Evolutionary conservation across 768 basidiomycete species (phyloP).

Genomic region (Leccinum subgranulosum): DNA sequence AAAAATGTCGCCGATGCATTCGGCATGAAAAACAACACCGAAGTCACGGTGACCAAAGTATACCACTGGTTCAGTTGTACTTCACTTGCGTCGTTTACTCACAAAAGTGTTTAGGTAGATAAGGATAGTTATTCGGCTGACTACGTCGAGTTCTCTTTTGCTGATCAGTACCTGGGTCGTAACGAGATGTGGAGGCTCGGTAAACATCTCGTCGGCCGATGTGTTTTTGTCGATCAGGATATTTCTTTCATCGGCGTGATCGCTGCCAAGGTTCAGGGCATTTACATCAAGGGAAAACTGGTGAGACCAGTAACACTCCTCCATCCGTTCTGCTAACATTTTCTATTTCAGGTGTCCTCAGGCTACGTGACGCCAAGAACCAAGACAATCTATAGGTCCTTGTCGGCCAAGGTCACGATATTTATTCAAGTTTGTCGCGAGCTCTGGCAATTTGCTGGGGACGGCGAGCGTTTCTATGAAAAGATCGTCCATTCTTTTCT

Average conservation of each 20-base stretch:
- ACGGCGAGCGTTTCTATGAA: slow-evolving; percentile 93
- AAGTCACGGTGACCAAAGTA: slow-evolving; percentile 73
- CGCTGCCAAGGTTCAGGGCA: slow-evolving; percentile 75
- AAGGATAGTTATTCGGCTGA: slow-evolving; percentile 60
- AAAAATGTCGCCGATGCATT: slow-evolving; percentile 71
- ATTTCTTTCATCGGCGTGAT: slow-evolving; percentile 81
- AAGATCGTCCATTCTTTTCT: slow-evolving; percentile 98
- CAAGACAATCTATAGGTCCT: slow-evolving; percentile 83
- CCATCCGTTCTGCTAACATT: neutral
- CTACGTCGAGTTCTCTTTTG: slow-evolving; percentile 87
- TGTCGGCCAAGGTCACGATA: slow-evolving; percentile 88
- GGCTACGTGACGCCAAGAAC: slow-evolving; percentile 80
- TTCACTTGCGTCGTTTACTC: slow-evolving; percentile 8
- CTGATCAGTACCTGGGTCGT: slow-evolving; percentile 92
- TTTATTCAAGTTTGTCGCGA: slow-evolving; percentile 97
- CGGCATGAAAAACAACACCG: slow-evolving; percentile 64
- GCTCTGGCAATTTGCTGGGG: slow-evolving; percentile 95
- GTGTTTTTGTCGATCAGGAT: slow-evolving; percentile 81
- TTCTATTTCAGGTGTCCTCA: slow-evolving; percentile 61
- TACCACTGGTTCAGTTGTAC: neutral
- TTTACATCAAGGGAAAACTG: slow-evolving; percentile 69
- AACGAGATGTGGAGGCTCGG: slow-evolving; percentile 96
- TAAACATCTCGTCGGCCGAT: slow-evolving; percentile 76
- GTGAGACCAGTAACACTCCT: slow-evolving; percentile 34
- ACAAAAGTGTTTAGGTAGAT: slow-evolving; percentile 53